These are phyloP conservation scores for Tephrocybe sp. DNA, from an alignment of 768 basidiomycete species.

Conservation along the genomic window DNA sequence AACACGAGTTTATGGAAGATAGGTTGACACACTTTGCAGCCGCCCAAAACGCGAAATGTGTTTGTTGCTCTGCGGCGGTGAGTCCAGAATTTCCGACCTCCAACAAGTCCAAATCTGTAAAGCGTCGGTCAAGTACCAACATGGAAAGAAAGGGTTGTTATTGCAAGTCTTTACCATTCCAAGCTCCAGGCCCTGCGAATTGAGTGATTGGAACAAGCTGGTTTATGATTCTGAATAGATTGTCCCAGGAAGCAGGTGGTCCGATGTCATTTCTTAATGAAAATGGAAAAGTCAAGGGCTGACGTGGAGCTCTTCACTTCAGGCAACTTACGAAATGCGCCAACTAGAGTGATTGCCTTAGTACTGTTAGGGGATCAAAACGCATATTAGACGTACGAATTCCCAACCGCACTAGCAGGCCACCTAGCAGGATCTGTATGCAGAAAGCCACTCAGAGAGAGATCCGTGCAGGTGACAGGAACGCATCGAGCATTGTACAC, in stretches of 20 bases:
- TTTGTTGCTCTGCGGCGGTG: conserved; percentile 41
- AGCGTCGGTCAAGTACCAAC: too few species aligned
- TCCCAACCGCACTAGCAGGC: conserved; percentile 44
- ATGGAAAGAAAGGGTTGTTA: too few species aligned
- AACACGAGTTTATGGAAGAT: not conserved
- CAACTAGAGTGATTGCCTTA: conserved; percentile 28
- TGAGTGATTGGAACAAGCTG: conserved; percentile 50
- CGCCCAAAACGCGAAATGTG: conserved; percentile 55
- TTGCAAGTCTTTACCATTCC: conserved; percentile 40
- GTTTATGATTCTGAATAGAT: conserved; percentile 50
- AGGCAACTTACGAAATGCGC: conserved; percentile 41
- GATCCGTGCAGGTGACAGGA: too few species aligned
- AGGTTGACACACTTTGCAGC: conserved; percentile 38
- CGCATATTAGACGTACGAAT: conserved; percentile 39
- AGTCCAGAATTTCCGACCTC: conserved; percentile 51
- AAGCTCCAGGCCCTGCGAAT: conserved; percentile 45
- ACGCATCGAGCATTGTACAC: conserved; percentile 35
- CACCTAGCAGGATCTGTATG: conserved; percentile 48
- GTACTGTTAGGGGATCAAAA: too few species aligned
- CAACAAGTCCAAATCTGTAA: conserved; percentile 49
- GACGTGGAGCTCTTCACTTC: not conserved
- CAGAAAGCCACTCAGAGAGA: not conserved
- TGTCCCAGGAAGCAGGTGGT: conserved; percentile 46
- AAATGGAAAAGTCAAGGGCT: not conserved
- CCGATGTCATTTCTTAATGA: conserved; percentile 44